Base-by-base conservation (phyloP, 2,329 filamentous ascomycete genomes). In the Pyrenophora seminiperda region DNA sequence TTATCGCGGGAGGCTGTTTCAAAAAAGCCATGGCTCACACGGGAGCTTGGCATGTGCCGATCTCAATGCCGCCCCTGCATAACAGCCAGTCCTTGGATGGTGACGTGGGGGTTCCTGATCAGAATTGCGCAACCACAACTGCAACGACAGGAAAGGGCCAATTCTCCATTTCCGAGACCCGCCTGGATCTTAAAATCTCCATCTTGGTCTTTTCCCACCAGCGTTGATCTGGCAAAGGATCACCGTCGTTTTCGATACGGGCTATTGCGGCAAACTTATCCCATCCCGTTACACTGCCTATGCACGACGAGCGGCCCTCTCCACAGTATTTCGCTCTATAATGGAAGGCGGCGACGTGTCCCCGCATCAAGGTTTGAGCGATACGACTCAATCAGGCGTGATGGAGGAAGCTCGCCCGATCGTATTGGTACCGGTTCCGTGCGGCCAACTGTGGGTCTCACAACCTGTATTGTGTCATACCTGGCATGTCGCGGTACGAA, bases 61-160 rank as follows among this genome's bases (percentile, higher is more conserved):
- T 56, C 55, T 46, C 39, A 53, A 52, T 46, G 47, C 47, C 39
- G 46, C 49, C 53, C 52, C 55, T 58, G 52, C 52, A 55, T 55
- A 39, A 29, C 44, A 47, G 32, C 15, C 37, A 13, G 18, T 24
- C 36, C 33, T 38, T 44, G 51, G 32, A 46, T 54, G 40, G 38
- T 24, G 45, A 44, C 53, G 50, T 53, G 53, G 53, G 53, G 53
- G 41, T 22, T 37, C 13, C 34, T 15, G 33, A 42, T 33, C 19
- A 27, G 33, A 52, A 43, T 39, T 32, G 42, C 39, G 32, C 32
- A 24, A 31, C 37, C n/a, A n/a, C n/a, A n/a, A n/a, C n/a, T n/a
- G n/a, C n/a, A n/a, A 41, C 44, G 40, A 44, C 44, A 47, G 4
- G 42, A 38, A 38, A 24, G 27, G 14, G 30, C 51, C 39, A 34